Percentiles rank a stretch among this genome's conserved stretches.
Evolutionary conservation across 495 filamentous ascomycete species (phyloP).

Genomic region (Neurospora pannonica): DNA sequence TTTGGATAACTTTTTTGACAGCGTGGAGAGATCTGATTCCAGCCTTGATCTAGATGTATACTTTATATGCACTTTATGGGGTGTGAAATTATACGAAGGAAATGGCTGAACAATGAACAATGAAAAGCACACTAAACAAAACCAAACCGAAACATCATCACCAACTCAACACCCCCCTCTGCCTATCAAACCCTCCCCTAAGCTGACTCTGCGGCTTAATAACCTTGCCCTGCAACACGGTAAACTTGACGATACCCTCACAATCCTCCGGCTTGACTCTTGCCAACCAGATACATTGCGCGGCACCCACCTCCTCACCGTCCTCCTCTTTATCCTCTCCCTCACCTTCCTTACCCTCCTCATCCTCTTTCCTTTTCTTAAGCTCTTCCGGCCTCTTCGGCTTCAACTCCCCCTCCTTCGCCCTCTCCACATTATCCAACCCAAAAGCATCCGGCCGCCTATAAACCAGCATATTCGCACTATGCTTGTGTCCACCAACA

Average conservation of each 20-base stretch:
- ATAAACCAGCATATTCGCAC: conserved; percentile 88
- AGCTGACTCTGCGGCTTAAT: conserved; percentile 78
- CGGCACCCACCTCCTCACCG: conserved; percentile 46
- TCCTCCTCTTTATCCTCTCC: conserved; percentile 3
- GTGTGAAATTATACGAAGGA: background rate
- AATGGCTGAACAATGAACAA: background rate
- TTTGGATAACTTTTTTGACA: background rate
- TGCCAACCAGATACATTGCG: conserved; percentile 91
- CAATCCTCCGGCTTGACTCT: conserved; percentile 84
- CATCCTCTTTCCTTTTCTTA: conserved; percentile 6
- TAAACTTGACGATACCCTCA: conserved; percentile 84
- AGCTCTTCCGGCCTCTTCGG: conserved; percentile 6
- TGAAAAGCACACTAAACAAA: background rate
- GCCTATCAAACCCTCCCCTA: conserved; percentile 82
- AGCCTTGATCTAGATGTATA: background rate
- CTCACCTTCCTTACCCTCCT: conserved; percentile 3
- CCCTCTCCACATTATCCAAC: conserved; percentile 33
- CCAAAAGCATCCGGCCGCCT: conserved; percentile 55
- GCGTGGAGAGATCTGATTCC: background rate
- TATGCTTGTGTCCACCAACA: conserved; percentile 90
- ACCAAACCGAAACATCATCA: conserved; percentile 22
- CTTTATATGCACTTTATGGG: background rate
- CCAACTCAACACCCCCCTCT: conserved; percentile 77
- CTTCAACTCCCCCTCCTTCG: conserved; percentile 16
- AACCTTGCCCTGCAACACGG: conserved; percentile 86